Base-by-base conservation (phyloP, 768 basidiomycete genomes). In the Lactarius vividus region DNA sequence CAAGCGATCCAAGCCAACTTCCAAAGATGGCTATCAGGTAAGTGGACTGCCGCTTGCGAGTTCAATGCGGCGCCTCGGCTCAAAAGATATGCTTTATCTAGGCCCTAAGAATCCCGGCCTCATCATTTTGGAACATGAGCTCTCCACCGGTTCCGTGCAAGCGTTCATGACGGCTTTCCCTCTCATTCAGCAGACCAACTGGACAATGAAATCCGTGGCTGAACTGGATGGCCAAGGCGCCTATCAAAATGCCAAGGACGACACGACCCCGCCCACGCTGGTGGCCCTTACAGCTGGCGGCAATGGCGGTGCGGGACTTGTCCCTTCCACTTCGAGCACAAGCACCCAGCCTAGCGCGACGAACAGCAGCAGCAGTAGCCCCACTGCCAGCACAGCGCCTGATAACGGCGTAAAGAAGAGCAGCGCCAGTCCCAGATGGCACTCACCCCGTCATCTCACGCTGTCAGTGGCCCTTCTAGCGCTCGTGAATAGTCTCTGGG, bases 91-190 rank as follows among this genome's bases (percentile, higher is more conserved):
- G 5, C 26, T 44, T 55, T 73, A 79, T 44, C 53, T 73, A 79
- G 89, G 87, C 35, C 78, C 89, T 57, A 93, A 94, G 74, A 78
- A 75, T 11, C 88, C 92, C 3, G 96, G 96, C 39, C 82, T 96
- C 28, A 80, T 93, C 67, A 80, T 92, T 62, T 82, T 97, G 65
- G 89, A 96, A 74, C 96, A 98, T 75, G 95, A 97, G 76, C 78
- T 88, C 28, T 82, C 81, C 37, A 77, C 83, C 52, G 74, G 78
- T 68, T 79, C 88, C 37, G 87, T 93, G 26, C 70, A 79, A 42
- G 84, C 85, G 4, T 96, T 95, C 76, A 85, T 88, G 0, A 76
- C 78, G 49, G 82, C 83, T 9, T 92, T 82, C 74, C 86, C 88
- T 3, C 66, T 84, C 44, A 86, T 94, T 75, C 78, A 79, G 67